Conservation (phyloP, 1,284 basidiomycete genomes). For the Hemileia vastatrix region DNA sequence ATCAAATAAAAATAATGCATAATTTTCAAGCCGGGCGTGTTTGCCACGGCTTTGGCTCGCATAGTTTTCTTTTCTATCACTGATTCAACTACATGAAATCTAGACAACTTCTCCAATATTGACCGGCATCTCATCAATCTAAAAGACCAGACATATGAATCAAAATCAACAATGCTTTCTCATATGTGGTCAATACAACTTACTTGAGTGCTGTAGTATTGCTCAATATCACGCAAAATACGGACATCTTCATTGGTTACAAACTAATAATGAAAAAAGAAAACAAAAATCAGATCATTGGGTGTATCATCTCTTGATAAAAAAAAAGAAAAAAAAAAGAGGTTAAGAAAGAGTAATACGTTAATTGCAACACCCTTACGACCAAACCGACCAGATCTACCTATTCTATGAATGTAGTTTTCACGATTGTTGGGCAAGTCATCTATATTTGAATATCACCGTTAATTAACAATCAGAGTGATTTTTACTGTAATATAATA, state of each 20-base stretch:
- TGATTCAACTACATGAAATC: too few relatives aligned
- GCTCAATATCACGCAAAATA: conserved; percentile 57
- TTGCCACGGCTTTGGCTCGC: too few relatives aligned
- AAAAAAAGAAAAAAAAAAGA: neutral
- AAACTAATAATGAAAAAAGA: conserved; percentile 53
- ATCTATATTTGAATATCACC: conserved; percentile 16
- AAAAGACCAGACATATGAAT: too few relatives aligned
- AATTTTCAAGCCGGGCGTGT: too few relatives aligned
- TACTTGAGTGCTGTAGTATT: conserved; percentile 22
- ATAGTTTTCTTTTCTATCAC: too few relatives aligned
- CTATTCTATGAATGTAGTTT: conserved; percentile 97
- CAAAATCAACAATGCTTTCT: neutral
- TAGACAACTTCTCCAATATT: conserved; percentile 22
- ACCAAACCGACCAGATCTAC: conserved; percentile 87
- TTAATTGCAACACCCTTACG: conserved; percentile 60
- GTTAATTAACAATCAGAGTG: neutral
- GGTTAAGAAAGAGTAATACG: neutral
- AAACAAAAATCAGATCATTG: neutral
- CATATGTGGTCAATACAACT: neutral
- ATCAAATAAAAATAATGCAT: too few relatives aligned
- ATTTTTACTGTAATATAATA: neutral
- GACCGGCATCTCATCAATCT: conserved; percentile 24
- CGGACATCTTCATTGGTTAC: conserved; percentile 82
- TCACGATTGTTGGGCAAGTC: conserved; percentile 67
- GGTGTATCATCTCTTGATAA: neutral